A percentile compares a stretch with the other conserved stretches of the same genome.
Evolutionary conservation across 2,329 filamentous ascomycete genomes (phyloP).

Genomic region (Thermoascus crustaceus): DNA sequence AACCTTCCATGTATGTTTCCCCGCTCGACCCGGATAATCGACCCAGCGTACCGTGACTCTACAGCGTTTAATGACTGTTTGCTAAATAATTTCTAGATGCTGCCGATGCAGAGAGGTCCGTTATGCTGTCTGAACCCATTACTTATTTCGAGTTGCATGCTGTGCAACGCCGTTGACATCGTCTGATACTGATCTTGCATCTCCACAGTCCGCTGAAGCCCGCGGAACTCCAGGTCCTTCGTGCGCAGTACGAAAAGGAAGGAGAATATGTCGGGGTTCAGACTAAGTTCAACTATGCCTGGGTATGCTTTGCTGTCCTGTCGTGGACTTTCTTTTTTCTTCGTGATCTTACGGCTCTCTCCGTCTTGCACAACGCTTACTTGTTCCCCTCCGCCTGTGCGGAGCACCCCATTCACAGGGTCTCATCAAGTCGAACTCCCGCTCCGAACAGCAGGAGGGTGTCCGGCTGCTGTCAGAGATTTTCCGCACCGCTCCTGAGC

Average conservation of each 20-base stretch:
- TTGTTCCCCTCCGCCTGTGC: conserved; percentile 7
- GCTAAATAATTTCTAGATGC: conserved; percentile 57
- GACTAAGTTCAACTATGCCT: conserved; percentile 99
- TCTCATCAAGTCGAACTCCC: conserved; percentile 82
- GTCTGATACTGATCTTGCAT: conserved; percentile 1
- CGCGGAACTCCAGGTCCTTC: conserved; percentile 84
- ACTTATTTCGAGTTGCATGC: too few species aligned
- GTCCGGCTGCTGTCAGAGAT: conserved; percentile 92
- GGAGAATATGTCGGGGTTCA: conserved; percentile 94
- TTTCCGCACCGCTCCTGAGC: conserved; percentile 86
- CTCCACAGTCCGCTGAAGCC: conserved; percentile 69
- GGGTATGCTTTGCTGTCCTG: conserved; percentile 51
- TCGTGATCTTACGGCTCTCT: not conserved
- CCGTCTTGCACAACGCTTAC: conserved; percentile 5
- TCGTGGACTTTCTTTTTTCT: too few species aligned
- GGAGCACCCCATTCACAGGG: conserved; percentile 49
- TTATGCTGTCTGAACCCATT: conserved; percentile 12
- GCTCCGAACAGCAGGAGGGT: conserved; percentile 85
- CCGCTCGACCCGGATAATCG: conserved; percentile 12
- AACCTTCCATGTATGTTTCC: conserved; percentile 43
- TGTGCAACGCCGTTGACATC: too few species aligned
- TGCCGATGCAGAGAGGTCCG: conserved; percentile 89
- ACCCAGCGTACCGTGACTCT: conserved; percentile 13
- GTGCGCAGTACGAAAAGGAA: conserved; percentile 93
- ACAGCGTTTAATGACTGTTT: conserved; percentile 11